phyloP scores from a whole-genome alignment of 1,284 basidiomycete genomes.

The Malassezia nana region DNA sequence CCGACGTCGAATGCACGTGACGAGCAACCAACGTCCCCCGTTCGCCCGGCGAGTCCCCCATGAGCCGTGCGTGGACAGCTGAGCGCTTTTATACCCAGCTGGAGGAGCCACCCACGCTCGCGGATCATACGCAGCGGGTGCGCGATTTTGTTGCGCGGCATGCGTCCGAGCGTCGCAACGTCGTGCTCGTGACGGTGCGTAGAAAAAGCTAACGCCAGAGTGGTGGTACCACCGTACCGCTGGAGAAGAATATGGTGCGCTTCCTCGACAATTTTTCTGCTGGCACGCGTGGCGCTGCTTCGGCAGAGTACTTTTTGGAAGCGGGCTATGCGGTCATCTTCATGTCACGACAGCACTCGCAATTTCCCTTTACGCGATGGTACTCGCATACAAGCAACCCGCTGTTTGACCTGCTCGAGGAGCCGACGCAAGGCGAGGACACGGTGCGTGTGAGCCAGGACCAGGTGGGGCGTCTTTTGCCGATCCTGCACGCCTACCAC shows the following conservation, averaged over 20 bases:
- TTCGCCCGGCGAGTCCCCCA: not conserved
- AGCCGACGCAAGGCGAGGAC: conserved; percentile 40
- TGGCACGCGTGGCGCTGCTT: conserved; percentile 90
- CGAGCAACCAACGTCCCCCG: not conserved
- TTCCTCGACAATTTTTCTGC: conserved; percentile 99
- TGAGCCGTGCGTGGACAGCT: conserved; percentile 12
- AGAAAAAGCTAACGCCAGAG: conserved; percentile 50
- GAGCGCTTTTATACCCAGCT: conserved; percentile 11
- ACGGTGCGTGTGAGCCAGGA: conserved; percentile 60
- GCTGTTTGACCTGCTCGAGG: conserved; percentile 87
- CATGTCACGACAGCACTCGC: conserved; percentile 90
- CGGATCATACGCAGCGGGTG: not conserved
- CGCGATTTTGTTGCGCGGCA: conserved; percentile 62
- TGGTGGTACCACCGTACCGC: conserved; percentile 45
- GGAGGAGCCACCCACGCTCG: not conserved
- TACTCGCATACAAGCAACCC: conserved; percentile 97
- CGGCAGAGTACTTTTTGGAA: conserved; percentile 88
- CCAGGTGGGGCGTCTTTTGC: conserved; percentile 59
- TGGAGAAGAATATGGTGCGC: conserved; percentile 57
- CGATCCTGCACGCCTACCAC: conserved; percentile 73
- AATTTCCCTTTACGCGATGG: conserved; percentile 90
- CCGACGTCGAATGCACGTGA: not conserved
- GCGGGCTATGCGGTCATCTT: conserved; percentile 95
- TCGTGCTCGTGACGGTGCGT: conserved; percentile 86
- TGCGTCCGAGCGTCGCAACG: conserved; percentile 58